Evolutionary conservation across 257 asterid genomes (phyloP).

Genomic region (Penstemon barbatus): DNA sequence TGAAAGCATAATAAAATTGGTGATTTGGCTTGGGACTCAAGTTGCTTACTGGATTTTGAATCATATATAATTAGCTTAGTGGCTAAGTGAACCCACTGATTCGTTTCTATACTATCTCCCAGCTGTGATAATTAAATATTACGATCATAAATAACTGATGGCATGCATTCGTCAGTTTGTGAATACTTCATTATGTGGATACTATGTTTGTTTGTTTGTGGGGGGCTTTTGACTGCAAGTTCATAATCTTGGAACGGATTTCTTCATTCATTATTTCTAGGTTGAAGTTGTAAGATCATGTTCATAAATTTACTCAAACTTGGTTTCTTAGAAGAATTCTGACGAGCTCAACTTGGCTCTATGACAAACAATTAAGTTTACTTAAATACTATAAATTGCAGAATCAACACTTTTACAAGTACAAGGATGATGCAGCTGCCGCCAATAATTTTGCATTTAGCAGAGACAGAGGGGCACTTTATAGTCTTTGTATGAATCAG

Average conservation of each 20-base stretch:
- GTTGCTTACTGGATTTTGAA: no score
- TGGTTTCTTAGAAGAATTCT: neutral
- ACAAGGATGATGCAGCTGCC: constrained; percentile 59
- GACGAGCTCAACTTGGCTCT: neutral
- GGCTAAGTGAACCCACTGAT: no score
- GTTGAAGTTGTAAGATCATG: neutral
- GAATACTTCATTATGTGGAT: no score
- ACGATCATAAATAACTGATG: no score
- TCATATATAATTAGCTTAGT: no score
- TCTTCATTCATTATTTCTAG: neutral
- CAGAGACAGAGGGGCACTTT: constrained; percentile 57
- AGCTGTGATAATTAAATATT: no score
- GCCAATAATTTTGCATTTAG: constrained; percentile 53
- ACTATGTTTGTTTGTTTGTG: neutral
- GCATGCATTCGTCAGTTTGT: no score
- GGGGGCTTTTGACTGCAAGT: neutral
- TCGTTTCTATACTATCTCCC: no score
- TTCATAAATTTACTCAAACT: constrained; percentile 1
- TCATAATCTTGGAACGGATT: neutral
- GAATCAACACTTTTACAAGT: constrained; percentile 62
- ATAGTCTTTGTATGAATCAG: constrained; percentile 58
- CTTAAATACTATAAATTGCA: constrained; percentile 41
- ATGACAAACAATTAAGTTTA: constrained; percentile 10
- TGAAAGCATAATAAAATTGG: no score
- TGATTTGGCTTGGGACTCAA: no score